A percentile compares a stretch with the other conserved stretches of the same genome.
phyloP scores from a whole-genome alignment of 2,329 filamentous ascomycete genomes.

The Fusarium clavum region DNA sequence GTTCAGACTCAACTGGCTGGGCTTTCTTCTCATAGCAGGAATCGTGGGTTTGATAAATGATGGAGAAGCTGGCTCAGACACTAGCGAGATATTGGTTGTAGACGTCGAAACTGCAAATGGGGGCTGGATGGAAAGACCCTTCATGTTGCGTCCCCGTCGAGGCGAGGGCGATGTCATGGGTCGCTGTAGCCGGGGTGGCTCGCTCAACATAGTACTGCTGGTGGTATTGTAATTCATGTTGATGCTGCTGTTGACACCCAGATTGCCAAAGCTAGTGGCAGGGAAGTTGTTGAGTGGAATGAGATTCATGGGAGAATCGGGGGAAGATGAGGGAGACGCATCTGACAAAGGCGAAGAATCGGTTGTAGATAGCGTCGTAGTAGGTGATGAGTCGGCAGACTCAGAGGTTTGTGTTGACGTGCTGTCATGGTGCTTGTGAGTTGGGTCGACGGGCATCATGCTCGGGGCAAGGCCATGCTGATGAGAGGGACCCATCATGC shows the following conservation, averaged over 20 bases:
- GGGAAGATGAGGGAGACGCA: slow-evolving; percentile 89
- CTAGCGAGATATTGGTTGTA: slow-evolving; percentile 61
- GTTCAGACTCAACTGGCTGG: slow-evolving; percentile 81
- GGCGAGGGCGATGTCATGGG: slow-evolving; percentile 77
- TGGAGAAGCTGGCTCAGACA: slow-evolving; percentile 76
- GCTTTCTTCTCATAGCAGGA: slow-evolving; percentile 77
- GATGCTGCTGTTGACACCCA: slow-evolving; percentile 39
- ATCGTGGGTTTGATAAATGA: slow-evolving; percentile 85
- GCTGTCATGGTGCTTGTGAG: slow-evolving; percentile 79
- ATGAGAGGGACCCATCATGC: slow-evolving; percentile 52
- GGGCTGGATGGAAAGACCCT: slow-evolving; percentile 82
- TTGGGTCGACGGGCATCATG: slow-evolving; percentile 58
- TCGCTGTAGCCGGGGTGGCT: slow-evolving; percentile 59
- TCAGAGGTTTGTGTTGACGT: slow-evolving; percentile 82
- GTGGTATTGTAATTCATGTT: slow-evolving; percentile 12
- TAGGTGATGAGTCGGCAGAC: slow-evolving; percentile 94
- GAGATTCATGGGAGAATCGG: slow-evolving; percentile 85
- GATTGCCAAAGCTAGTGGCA: slow-evolving; percentile 66
- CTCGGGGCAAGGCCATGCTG: slow-evolving; percentile 55
- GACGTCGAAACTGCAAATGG: slow-evolving; percentile 60
- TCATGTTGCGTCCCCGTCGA: slow-evolving; percentile 82
- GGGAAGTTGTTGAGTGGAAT: slow-evolving; percentile 77
- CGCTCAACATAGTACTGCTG: slow-evolving; percentile 52
- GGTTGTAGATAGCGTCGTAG: slow-evolving; percentile 91
- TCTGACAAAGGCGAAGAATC: slow-evolving; percentile 92